A percentile compares a stretch with the other conserved stretches of the same genome.
Evolutionary conservation across 2,329 filamentous ascomycete species (phyloP).

Genomic region (Phyllosticta paracitricarpa): DNA sequence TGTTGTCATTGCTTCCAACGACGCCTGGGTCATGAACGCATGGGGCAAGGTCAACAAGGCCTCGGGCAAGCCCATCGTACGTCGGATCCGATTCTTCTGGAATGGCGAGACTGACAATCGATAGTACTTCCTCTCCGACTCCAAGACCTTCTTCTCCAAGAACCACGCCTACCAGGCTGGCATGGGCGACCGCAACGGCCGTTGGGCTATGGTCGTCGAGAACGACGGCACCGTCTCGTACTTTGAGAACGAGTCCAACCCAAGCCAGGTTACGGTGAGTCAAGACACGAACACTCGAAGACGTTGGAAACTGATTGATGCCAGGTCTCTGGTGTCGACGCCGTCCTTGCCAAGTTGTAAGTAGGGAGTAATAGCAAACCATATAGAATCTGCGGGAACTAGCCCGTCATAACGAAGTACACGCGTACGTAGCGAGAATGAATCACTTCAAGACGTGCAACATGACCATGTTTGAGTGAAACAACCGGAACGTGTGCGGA

Average conservation of each 20-base stretch:
- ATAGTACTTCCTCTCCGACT: conserved; percentile 68
- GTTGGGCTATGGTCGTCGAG: conserved; percentile 70
- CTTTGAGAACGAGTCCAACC: conserved; percentile 59
- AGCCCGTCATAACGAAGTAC: background rate
- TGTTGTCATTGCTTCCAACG: conserved; percentile 74
- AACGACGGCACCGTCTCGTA: conserved; percentile 75
- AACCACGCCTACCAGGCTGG: conserved; percentile 64
- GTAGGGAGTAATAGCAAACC: background rate
- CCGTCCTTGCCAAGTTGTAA: conserved; percentile 40
- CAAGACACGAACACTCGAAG: background rate
- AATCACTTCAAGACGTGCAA: background rate
- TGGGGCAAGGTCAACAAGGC: conserved; percentile 84
- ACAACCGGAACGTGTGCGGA: background rate
- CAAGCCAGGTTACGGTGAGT: conserved; percentile 37
- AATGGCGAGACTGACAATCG: background rate
- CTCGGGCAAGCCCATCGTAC: conserved; percentile 58
- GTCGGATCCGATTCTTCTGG: conserved; percentile 12
- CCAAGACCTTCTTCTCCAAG: conserved; percentile 63
- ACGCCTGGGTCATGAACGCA: conserved; percentile 77
- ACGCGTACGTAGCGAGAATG: background rate
- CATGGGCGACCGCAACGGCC: conserved; percentile 59
- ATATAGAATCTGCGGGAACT: background rate
- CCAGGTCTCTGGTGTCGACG: conserved; percentile 40
- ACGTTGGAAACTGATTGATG: background rate
- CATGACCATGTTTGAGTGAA: background rate